These are phyloP conservation scores for Misopates orontium DNA, from an alignment of 257 asterid species.

Conservation along the genomic window DNA sequence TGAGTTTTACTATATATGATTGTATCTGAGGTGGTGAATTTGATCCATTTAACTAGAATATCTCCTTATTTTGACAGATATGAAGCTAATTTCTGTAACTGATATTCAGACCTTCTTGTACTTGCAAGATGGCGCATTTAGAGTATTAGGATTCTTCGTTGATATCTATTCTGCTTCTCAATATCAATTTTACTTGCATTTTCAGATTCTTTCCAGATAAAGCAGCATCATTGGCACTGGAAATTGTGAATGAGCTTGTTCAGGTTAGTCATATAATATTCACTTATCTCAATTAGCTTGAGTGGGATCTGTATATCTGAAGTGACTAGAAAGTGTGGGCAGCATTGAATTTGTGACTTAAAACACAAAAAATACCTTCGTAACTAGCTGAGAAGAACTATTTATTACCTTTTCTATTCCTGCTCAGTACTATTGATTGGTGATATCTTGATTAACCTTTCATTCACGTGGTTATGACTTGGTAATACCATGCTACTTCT, in stretches of 20 bases:
- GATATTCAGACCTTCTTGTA: background rate
- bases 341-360: background rate
- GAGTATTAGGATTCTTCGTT: background rate
- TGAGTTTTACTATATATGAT: too few species aligned
- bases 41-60: background rate
- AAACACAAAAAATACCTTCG: background rate
- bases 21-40: background rate
- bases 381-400: background rate
- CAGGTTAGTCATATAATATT: constrained; percentile 44
- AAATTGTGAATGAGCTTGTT: constrained; percentile 60
- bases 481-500: too few species aligned
- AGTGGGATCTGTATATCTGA: background rate
- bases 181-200: constrained; percentile 6
- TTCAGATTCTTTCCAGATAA: constrained; percentile 77
- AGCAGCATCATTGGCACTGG: constrained; percentile 63
- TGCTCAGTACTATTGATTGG: too few species aligned
- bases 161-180: too few species aligned
- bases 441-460: too few species aligned
- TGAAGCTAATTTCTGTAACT: constrained; percentile 1
- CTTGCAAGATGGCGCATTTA: background rate
- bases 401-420: too few species aligned
- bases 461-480: too few species aligned
- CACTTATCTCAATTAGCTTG: constrained; percentile 8
- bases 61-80: background rate
- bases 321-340: background rate